A percentile compares a stretch with the other conserved stretches of the same genome.
phyloP scores from a whole-genome alignment of 441 rosid species.

The Euphorbia celastroides region DNA sequence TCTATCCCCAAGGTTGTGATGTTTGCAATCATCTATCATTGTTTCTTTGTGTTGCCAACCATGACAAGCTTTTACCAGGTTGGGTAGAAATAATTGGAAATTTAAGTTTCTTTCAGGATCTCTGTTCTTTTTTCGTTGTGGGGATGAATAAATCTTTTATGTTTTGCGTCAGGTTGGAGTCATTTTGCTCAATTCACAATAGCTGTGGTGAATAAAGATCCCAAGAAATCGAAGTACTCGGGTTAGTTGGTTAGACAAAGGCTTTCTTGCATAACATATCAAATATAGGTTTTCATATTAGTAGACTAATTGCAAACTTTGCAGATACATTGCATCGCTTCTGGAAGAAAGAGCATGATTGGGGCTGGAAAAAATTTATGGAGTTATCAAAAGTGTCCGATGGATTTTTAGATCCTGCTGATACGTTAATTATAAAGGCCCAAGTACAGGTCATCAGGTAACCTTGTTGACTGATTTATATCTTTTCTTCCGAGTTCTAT shows the following conservation, averaged over 20 bases:
- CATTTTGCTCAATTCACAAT: conserved; percentile 99
- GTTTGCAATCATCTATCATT: conserved; percentile 95
- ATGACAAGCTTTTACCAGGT: conserved; percentile 99
- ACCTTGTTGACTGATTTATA: not conserved
- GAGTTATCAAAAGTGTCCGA: conserved; percentile 75
- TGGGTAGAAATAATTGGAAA: conserved; percentile 14
- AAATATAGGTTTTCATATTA: conserved; percentile 13
- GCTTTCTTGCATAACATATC: not conserved
- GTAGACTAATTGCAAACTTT: conserved; percentile 26
- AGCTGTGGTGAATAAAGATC: conserved; percentile 86
- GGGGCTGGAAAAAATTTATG: conserved; percentile 99
- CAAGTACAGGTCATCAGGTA: conserved; percentile 96
- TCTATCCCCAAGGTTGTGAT: conserved; percentile 98
- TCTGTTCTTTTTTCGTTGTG: conserved; percentile 7
- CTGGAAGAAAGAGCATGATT: conserved; percentile 98
- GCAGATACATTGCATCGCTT: conserved; percentile 91
- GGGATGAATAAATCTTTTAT: conserved; percentile 10
- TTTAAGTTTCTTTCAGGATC: conserved; percentile 3
- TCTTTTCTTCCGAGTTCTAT: not conserved
- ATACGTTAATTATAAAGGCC: conserved; percentile 74
- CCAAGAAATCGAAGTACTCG: conserved; percentile 81
- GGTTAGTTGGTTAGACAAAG: conserved; percentile 44
- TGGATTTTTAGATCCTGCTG: conserved; percentile 75
- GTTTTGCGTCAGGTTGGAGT: conserved; percentile 76
- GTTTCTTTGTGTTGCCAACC: conserved; percentile 93